Percentiles rank a stretch among this genome's conserved stretches.
Conservation (phyloP, 345 rosid species). For the Clausena lansium region DNA sequence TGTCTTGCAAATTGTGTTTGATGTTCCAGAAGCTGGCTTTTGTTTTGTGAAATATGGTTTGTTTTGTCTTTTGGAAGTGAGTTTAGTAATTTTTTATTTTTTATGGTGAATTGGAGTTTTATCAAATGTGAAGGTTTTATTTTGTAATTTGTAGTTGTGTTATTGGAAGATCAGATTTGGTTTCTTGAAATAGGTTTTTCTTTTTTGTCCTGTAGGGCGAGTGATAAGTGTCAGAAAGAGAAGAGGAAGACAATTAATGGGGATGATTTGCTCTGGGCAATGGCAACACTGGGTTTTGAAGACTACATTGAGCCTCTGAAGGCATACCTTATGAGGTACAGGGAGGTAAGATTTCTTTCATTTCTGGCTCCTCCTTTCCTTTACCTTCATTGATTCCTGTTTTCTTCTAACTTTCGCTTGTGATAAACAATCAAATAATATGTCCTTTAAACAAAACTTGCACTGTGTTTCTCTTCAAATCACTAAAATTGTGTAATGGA, state of each 20-base stretch:
- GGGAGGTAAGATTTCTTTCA: conserved; percentile 41
- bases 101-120: not conserved
- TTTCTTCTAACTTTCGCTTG: not conserved
- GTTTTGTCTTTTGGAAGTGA: conserved; percentile 3
- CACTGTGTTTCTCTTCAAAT: not conserved
- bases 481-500: not conserved
- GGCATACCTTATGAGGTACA: conserved; percentile 56
- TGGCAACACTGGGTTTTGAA: conserved; percentile 76
- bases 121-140: not conserved
- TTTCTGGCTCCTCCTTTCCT: not conserved
- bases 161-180: not conserved
- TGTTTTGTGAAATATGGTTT: not conserved
- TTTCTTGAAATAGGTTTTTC: conserved; percentile 5
- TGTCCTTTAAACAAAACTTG: not conserved
- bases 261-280: conserved; percentile 80
- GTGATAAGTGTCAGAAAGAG: conserved; percentile 71
- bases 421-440: not conserved
- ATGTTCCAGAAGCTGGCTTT: not conserved
- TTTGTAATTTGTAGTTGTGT: not conserved
- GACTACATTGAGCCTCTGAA: conserved; percentile 65
- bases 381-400: not conserved
- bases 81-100: not conserved
- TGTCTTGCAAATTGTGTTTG: not conserved
- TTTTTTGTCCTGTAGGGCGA: conserved; percentile 43
- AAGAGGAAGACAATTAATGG: conserved; percentile 79